Conservation (phyloP, 2,329 filamentous ascomycete genomes). For the Xylariaceae sp. region DNA sequence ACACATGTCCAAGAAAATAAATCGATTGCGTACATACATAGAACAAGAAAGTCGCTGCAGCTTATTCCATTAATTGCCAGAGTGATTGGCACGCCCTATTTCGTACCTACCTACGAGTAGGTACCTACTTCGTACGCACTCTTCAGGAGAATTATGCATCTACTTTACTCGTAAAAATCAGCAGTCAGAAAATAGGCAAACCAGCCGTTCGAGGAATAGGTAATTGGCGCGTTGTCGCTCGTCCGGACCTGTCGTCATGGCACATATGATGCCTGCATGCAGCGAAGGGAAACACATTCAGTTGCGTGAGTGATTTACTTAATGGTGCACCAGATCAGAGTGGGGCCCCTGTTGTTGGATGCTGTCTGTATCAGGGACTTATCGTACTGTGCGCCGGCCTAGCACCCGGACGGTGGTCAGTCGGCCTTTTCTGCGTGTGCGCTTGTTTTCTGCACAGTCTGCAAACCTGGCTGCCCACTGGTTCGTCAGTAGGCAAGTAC, state of each 20-base stretch:
- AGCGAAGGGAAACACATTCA: conserved; percentile 6
- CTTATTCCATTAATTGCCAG: background rate
- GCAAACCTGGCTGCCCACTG: too few relatives aligned
- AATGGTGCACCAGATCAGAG: conserved; percentile 16
- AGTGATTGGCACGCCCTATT: background rate
- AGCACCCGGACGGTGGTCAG: conserved; percentile 3
- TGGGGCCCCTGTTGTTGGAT: conserved; percentile 6
- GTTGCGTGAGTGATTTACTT: conserved; percentile 24
- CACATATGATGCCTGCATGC: conserved; percentile 8
- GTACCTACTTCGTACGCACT: too few relatives aligned
- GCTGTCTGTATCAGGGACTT: conserved; percentile 13
- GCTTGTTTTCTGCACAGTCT: background rate
- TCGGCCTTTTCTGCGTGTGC: conserved; percentile 1
- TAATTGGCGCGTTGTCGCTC: conserved; percentile 12
- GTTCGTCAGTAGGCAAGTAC: too few relatives aligned
- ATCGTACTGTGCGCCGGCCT: conserved; percentile 6
- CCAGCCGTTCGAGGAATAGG: conserved; percentile 3
- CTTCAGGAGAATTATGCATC: background rate
- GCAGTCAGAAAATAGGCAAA: background rate
- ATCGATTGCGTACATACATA: too few relatives aligned
- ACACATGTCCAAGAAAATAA: background rate
- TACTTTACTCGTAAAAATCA: background rate
- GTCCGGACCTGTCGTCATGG: conserved; percentile 19
- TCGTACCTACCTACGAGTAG: background rate
- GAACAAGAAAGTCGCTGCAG: background rate